Percentiles rank a stretch among this genome's conserved stretches.
phyloP scores from a whole-genome alignment of 441 rosid genomes.

The Euphorbia schlechtendalii region DNA sequence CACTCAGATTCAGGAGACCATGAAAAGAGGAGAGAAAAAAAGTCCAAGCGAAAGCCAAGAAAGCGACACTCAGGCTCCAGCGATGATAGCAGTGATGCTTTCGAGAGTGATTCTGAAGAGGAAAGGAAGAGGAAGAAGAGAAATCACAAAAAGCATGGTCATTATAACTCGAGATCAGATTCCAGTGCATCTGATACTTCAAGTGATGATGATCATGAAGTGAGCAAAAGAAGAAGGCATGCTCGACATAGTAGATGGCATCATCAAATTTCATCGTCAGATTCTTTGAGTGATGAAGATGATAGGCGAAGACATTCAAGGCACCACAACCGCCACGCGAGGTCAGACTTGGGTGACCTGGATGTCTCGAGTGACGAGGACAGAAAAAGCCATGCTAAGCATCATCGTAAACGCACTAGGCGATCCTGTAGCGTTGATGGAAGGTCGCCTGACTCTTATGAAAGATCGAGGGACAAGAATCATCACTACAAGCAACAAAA shows the following conservation, averaged over 20 bases:
- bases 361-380: slow-evolving; percentile 34
- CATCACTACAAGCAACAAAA: background rate
- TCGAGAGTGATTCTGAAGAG: slow-evolving; percentile 40
- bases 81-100: slow-evolving; percentile 36
- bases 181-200: slow-evolving; percentile 31
- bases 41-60: slow-evolving; percentile 41
- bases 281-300: slow-evolving; percentile 33
- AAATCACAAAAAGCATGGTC: slow-evolving; percentile 38
- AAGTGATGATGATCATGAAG: slow-evolving; percentile 36
- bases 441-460: no score
- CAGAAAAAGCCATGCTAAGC: slow-evolving; percentile 25
- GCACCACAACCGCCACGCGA: slow-evolving; percentile 30
- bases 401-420: slow-evolving; percentile 26
- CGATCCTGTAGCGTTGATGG: no score
- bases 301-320: slow-evolving; percentile 31
- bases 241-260: slow-evolving; percentile 30
- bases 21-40: slow-evolving; percentile 51
- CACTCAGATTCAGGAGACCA: slow-evolving; percentile 47
- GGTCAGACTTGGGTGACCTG: slow-evolving; percentile 27
- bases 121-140: slow-evolving; percentile 43
- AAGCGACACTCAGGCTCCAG: slow-evolving; percentile 35
- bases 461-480: no score
- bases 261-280: slow-evolving; percentile 24
- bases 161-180: slow-evolving; percentile 28
- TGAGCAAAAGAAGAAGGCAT: slow-evolving; percentile 28